A percentile compares a stretch with the other conserved stretches of the same genome.
Evolutionary conservation across 345 rosid species (phyloP).

Genomic region (Ceriops decandra): DNA sequence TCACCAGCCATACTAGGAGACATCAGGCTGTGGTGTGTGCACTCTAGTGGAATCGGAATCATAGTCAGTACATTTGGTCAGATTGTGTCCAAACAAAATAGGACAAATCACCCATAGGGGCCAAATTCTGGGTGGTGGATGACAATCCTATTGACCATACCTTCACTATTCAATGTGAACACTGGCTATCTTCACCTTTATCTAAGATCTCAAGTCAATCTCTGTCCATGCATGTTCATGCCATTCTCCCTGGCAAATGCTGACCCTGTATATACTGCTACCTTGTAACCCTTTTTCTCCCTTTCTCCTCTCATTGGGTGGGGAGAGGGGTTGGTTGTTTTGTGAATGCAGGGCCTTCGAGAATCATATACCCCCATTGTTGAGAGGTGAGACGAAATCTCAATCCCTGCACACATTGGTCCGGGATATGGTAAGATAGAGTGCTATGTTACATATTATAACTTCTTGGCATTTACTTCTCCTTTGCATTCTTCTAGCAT

Average conservation of each 20-base stretch:
- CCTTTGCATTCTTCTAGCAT: not conserved
- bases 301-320: not conserved
- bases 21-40: no score
- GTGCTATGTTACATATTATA: slow-evolving; percentile 1
- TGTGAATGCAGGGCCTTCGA: slow-evolving; percentile 67
- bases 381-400: slow-evolving; percentile 44
- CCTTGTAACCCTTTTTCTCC: not conserved
- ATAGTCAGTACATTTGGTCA: no score
- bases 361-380: slow-evolving; percentile 57
- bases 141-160: no score
- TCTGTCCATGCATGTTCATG: no score
- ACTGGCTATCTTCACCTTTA: no score
- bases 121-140: no score
- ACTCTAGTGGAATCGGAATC: no score
- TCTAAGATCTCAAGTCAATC: no score
- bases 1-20: no score
- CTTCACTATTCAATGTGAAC: no score
- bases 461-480: not conserved
- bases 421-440: slow-evolving; percentile 57
- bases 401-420: slow-evolving; percentile 46
- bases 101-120: no score
- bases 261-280: not conserved
- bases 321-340: not conserved
- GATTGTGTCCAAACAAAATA: no score
- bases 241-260: not conserved